phyloP scores from a whole-genome alignment of 148 eudicot species.

The Selenicereus undatus region DNA sequence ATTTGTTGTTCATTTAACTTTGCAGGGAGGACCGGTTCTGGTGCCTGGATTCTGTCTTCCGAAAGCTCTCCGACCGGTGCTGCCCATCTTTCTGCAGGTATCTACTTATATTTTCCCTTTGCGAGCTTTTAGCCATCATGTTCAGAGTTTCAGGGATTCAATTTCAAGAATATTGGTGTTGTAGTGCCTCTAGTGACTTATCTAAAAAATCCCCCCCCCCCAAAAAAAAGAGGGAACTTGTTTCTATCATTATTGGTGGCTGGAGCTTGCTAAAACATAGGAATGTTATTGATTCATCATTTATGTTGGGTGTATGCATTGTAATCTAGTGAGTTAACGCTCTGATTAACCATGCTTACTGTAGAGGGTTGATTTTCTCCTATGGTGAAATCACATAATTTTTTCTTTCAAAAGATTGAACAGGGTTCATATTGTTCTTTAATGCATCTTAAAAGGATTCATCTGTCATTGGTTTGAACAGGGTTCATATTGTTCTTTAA shows the following conservation, averaged over 20 bases:
- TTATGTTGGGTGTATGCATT: background rate
- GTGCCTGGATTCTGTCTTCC: slow-evolving; percentile 96
- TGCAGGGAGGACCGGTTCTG: slow-evolving; percentile 82
- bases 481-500: background rate
- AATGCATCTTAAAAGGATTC: background rate
- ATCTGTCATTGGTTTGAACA: background rate
- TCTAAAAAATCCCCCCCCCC: background rate
- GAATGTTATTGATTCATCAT: background rate
- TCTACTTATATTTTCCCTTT: background rate
- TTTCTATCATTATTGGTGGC: background rate
- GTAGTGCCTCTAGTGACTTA: background rate
- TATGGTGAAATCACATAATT: no score
- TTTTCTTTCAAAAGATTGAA: background rate
- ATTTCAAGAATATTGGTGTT: background rate
- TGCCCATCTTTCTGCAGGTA: slow-evolving; percentile 97
- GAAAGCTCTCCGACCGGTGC: slow-evolving; percentile 91
- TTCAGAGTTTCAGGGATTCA: background rate
- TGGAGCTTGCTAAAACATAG: background rate
- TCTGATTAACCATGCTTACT: background rate
- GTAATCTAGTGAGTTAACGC: background rate
- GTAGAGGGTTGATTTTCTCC: background rate
- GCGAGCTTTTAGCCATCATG: background rate
- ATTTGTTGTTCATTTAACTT: background rate
- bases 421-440: background rate
- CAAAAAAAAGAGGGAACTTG: background rate